Base-by-base conservation (phyloP, 106 monocot species). In the Acorus gramineus region DNA sequence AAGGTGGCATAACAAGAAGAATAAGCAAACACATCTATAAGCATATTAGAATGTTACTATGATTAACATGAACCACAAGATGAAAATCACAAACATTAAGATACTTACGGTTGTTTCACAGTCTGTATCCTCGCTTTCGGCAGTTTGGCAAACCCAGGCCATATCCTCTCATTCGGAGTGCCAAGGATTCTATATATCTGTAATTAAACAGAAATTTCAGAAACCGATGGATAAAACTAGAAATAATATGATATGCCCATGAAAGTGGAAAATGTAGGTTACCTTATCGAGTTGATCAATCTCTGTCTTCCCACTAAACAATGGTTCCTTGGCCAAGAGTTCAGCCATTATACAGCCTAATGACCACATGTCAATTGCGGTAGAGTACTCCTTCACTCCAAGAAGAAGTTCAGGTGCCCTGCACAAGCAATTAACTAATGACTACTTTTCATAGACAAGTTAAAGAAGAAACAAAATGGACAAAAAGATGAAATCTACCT, bases 321-420 rank as follows among this genome's bases (percentile, higher is more conserved):
- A 64, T 52, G 85, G 90, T 49, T 85, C 80, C 56, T 83, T 90
- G 4, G 85, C 72, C 43, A 90, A 64, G 42, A 90, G 67, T 67
- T 90, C 90, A 65, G 90, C 90, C 85, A 90, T 85, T 75, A 90
- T 86, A 53, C 85, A 90, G 3, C 90, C 90, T 53, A 86, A 64
- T 0, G 90, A 90, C 90, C 90, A 90, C 85, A 90, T 85, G 64
- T 90, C 90, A 59, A 90, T 80, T 54, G 85, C 85, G 52, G 85
- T 86, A 60, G 90, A 90, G 66, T 86, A 90, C 42, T 80, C 78
- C 52, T 76, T 86, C 50, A 70, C 73, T 75, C 85, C 85, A 56
- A 90, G 66, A 7, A 90, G 57, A 57, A 90, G 77, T 70, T 90
- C 90, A 9, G 90, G 90, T 3, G 90, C 74, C 78, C 90, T 86